phyloP scores from a whole-genome alignment of 169 alveolate genomes.

The Babesia bovis region DNA sequence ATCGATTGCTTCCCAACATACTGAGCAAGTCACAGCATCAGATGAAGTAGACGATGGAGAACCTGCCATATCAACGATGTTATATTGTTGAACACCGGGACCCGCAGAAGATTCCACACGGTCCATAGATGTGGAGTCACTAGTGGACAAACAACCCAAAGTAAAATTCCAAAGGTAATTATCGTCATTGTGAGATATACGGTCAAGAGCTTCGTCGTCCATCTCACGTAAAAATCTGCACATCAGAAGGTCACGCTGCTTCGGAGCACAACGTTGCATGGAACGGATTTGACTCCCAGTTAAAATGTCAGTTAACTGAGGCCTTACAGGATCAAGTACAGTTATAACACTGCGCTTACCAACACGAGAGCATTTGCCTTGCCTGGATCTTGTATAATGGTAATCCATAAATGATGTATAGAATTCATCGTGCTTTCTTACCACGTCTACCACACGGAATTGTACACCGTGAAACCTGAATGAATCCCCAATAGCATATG shows the following conservation, averaged over 20 bases:
- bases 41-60: slow-evolving; percentile 25
- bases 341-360: slow-evolving; percentile 2
- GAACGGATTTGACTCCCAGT: slow-evolving; percentile 21
- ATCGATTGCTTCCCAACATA: slow-evolving; percentile 58
- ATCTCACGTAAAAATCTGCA: slow-evolving; percentile 33
- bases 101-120: background rate
- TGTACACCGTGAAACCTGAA: slow-evolving; percentile 74
- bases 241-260: slow-evolving; percentile 42
- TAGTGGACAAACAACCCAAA: background rate
- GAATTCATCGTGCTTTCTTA: slow-evolving; percentile 6
- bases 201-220: slow-evolving; percentile 22
- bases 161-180: background rate
- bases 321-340: slow-evolving; percentile 35
- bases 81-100: background rate
- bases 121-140: background rate
- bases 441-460: slow-evolving; percentile 68
- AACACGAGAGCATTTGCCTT: slow-evolving; percentile 35
- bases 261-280: slow-evolving; percentile 48
- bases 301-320: slow-evolving; percentile 41
- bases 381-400: background rate
- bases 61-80: background rate
- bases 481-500: slow-evolving; percentile 62
- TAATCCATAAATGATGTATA: background rate
- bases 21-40: slow-evolving; percentile 72
- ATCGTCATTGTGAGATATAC: slow-evolving; percentile 7